A percentile compares a stretch with the other conserved stretches of the same genome.
Evolutionary conservation across 345 rosid species (phyloP).

Genomic region (Moricandia moricandioides): DNA sequence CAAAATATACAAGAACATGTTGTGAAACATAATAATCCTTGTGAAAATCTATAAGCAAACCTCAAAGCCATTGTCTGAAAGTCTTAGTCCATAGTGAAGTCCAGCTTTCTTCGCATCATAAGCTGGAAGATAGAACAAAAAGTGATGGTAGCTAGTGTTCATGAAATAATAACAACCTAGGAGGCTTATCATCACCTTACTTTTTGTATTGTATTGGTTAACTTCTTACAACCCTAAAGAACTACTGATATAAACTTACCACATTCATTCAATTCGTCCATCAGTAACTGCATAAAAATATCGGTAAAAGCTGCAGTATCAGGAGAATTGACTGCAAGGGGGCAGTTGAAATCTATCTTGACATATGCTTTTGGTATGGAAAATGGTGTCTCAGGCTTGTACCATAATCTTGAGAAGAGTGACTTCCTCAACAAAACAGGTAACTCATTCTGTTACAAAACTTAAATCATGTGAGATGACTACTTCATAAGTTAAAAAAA

Average conservation of each 20-base stretch:
- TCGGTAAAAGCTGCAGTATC: constrained; percentile 55
- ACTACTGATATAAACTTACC: constrained; percentile 29
- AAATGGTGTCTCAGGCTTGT: constrained; percentile 73
- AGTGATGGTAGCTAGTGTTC: background rate
- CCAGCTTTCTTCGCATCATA: constrained; percentile 85
- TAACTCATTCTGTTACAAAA: constrained; percentile 46
- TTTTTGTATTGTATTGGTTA: background rate
- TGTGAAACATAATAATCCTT: background rate
- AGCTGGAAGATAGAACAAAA: constrained; percentile 50
- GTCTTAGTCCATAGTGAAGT: constrained; percentile 48
- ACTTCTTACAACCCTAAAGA: too few relatives aligned
- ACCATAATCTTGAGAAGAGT: constrained; percentile 62
- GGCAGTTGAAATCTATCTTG: constrained; percentile 69
- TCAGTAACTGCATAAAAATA: constrained; percentile 52
- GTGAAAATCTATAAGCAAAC: constrained; percentile 26
- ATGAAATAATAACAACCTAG: background rate
- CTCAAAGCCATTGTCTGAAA: constrained; percentile 61
- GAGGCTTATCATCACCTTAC: background rate
- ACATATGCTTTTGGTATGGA: constrained; percentile 69
- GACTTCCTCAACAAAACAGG: constrained; percentile 68
- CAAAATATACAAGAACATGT: background rate
- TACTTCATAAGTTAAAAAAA: background rate
- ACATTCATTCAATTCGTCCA: constrained; percentile 85
- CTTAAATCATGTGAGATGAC: constrained; percentile 12
- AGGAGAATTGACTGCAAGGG: constrained; percentile 61